Conservation (phyloP, 192 early-diverging fungal genomes). For the Funneliformis mosseae region DNA sequence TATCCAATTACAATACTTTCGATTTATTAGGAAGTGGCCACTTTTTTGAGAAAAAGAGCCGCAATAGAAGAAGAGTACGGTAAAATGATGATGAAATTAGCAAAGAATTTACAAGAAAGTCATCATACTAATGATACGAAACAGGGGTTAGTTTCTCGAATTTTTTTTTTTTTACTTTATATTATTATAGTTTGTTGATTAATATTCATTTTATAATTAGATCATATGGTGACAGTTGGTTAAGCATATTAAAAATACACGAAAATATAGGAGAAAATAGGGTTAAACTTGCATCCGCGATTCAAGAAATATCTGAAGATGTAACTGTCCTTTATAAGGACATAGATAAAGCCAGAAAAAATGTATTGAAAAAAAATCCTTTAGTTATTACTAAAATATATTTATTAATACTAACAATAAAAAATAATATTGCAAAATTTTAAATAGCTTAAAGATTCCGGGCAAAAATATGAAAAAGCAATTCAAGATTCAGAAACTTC, state of each 20-base stretch:
- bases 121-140: conserved; percentile 58
- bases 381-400: not conserved
- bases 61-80: conserved; percentile 92
- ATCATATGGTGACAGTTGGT: conserved; percentile 79
- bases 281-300: conserved; percentile 70
- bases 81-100: conserved; percentile 74
- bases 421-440: not conserved
- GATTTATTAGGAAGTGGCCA: conserved; percentile 61
- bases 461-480: conserved; percentile 70
- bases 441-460: conserved; percentile 77
- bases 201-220: conserved; percentile 40
- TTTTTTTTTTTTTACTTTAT: not conserved
- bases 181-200: not conserved
- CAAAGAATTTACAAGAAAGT: conserved; percentile 60
- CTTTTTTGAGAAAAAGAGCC: conserved; percentile 88
- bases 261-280: conserved; percentile 80
- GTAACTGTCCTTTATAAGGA: conserved; percentile 72
- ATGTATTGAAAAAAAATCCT: conserved; percentile 49
- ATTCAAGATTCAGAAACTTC: conserved; percentile 75
- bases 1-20: not conserved
- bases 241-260: conserved; percentile 77
- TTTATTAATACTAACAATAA: conserved; percentile 6
- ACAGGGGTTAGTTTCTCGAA: conserved; percentile 44
- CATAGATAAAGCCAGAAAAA: conserved; percentile 76
- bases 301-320: conserved; percentile 82